Percentiles rank a stretch among this genome's conserved stretches.
Evolutionary conservation across 2,329 filamentous ascomycete species (phyloP).

Genomic region (Penicillium sp.): DNA sequence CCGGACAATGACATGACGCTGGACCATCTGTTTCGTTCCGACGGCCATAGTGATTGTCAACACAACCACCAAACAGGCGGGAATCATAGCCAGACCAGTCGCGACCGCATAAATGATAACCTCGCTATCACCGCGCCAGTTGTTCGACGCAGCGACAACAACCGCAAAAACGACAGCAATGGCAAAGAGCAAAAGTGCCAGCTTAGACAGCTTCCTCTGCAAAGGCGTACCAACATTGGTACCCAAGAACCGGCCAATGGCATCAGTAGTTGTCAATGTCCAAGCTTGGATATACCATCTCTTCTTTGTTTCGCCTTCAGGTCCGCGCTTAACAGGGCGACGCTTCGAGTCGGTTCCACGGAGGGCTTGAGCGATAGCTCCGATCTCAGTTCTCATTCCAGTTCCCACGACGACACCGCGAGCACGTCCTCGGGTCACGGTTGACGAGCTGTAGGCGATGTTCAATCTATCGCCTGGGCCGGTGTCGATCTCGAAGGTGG

Average conservation of each 20-base stretch:
- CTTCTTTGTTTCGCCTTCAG: conserved; percentile 52
- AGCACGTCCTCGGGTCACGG: conserved; percentile 61
- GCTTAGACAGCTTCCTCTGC: conserved; percentile 66
- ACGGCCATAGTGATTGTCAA: conserved; percentile 68
- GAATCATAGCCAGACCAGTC: conserved; percentile 61
- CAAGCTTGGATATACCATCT: conserved; percentile 55
- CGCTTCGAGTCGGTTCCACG: conserved; percentile 58
- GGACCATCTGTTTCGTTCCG: conserved; percentile 59
- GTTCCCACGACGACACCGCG: conserved; percentile 61
- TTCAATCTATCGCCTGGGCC: conserved; percentile 62
- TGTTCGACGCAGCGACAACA: conserved; percentile 66
- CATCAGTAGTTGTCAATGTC: conserved; percentile 56
- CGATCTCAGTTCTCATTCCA: conserved; percentile 63
- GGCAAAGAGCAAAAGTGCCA: conserved; percentile 65
- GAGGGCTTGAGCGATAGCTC: conserved; percentile 64
- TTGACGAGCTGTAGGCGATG: conserved; percentile 62
- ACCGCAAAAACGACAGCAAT: conserved; percentile 68
- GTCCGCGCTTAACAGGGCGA: conserved; percentile 54
- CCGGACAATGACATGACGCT: conserved; percentile 58
- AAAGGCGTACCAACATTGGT: conserved; percentile 69
- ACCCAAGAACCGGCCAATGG: conserved; percentile 63
- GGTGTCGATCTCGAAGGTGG: conserved; percentile 50
- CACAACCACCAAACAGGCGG: conserved; percentile 63
- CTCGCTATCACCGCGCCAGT: conserved; percentile 55
- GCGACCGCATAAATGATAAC: conserved; percentile 67